Conservation (phyloP, 805 yeast species). For the Ogataea trehaloabstinens region DNA sequence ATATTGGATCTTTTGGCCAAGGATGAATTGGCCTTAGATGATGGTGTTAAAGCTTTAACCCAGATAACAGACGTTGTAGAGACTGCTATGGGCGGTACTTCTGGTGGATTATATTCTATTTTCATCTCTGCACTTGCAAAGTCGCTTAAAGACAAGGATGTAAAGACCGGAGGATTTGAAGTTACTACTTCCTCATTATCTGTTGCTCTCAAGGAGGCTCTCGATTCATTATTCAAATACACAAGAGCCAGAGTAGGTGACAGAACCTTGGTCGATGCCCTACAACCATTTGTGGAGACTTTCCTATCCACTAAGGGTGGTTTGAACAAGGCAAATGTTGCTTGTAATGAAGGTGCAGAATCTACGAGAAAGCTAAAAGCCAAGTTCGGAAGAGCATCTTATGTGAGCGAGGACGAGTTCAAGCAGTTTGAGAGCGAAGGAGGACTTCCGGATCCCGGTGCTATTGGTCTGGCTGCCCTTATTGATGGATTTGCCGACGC, state of each 20-base stretch:
- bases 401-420: slow-evolving; percentile 66
- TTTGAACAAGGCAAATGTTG: slow-evolving; percentile 57
- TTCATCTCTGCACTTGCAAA: slow-evolving; percentile 73
- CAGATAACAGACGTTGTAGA: slow-evolving; percentile 82
- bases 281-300: slow-evolving; percentile 79
- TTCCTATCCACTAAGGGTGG: slow-evolving; percentile 48
- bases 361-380: slow-evolving; percentile 74
- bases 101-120: slow-evolving; percentile 90
- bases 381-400: slow-evolving; percentile 90
- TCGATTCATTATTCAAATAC: slow-evolving; percentile 74
- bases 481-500: slow-evolving; percentile 31
- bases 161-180: slow-evolving; percentile 23
- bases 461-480: slow-evolving; percentile 66
- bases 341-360: slow-evolving; percentile 75
- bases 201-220: slow-evolving; percentile 53
- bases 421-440: slow-evolving; percentile 50
- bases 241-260: slow-evolving; percentile 90
- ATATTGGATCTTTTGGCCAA: slow-evolving; percentile 51
- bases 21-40: slow-evolving; percentile 37
- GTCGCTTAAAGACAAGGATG: slow-evolving; percentile 44
- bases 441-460: slow-evolving; percentile 95
- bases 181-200: slow-evolving; percentile 41
- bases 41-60: slow-evolving; percentile 59
- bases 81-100: slow-evolving; percentile 92
- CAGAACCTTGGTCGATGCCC: slow-evolving; percentile 83